phyloP scores from a whole-genome alignment of 2,329 filamentous ascomycete species.

The Aureobasidium melanogenum region DNA sequence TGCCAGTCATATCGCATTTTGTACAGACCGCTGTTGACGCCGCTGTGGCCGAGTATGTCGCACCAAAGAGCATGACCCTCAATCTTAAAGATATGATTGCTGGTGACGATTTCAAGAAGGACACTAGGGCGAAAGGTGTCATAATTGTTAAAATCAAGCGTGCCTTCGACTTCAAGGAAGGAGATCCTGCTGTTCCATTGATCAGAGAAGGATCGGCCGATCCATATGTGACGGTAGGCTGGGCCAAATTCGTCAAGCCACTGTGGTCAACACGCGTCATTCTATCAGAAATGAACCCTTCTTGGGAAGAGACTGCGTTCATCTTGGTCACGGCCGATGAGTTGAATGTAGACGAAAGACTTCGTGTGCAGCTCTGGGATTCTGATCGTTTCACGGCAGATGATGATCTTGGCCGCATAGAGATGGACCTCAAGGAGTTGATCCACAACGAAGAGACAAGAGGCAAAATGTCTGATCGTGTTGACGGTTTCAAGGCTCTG shows the following conservation, averaged over 20 bases:
- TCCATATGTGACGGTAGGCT: constrained; percentile 62
- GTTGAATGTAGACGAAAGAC: constrained; percentile 59
- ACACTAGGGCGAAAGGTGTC: constrained; percentile 56
- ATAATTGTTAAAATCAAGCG: constrained; percentile 57
- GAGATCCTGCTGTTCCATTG: constrained; percentile 54
- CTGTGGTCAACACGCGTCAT: constrained; percentile 59
- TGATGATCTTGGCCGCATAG: constrained; percentile 65
- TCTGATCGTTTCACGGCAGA: constrained; percentile 64
- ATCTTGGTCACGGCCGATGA: constrained; percentile 64
- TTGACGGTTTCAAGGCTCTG: constrained; percentile 57
- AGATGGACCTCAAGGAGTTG: constrained; percentile 56
- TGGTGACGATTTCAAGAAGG: constrained; percentile 71
- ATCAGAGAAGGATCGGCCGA: constrained; percentile 56
- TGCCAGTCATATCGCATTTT: constrained; percentile 66
- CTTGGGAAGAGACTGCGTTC: constrained; percentile 62
- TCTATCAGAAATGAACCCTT: constrained; percentile 55
- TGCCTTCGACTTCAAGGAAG: constrained; percentile 63
- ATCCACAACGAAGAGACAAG: constrained; percentile 53
- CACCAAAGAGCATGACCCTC: constrained; percentile 64
- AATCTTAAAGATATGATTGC: constrained; percentile 70
- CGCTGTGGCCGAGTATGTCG: constrained; percentile 65
- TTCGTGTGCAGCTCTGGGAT: constrained; percentile 67
- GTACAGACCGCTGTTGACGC: constrained; percentile 67
- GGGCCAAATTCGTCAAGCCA: constrained; percentile 69
- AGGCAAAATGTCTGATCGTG: constrained; percentile 53